phyloP scores from a whole-genome alignment of 2,329 filamentous ascomycete species.

The Pseudogymnoascus sp. region DNA sequence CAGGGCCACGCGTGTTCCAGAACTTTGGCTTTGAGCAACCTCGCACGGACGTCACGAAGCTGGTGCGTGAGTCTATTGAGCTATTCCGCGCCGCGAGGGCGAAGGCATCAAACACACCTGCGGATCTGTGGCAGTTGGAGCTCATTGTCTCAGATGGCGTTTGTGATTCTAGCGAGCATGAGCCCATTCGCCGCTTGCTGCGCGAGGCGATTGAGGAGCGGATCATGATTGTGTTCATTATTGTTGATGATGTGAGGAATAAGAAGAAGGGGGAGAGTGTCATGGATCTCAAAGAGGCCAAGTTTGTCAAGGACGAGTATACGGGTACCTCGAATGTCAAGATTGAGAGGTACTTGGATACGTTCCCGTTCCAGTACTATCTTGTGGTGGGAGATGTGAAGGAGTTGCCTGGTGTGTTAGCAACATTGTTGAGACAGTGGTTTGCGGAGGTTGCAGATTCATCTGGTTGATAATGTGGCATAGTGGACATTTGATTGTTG shows the following conservation, averaged over 20 bases:
- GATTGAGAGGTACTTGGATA: constrained; percentile 86
- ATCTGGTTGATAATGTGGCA: neutral
- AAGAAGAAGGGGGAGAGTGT: constrained; percentile 58
- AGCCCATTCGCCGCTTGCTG: constrained; percentile 71
- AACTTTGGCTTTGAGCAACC: constrained; percentile 79
- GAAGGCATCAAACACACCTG: constrained; percentile 39
- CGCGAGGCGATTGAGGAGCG: constrained; percentile 84
- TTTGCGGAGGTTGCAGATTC: constrained; percentile 59
- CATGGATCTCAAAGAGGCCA: constrained; percentile 78
- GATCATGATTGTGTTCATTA: constrained; percentile 97
- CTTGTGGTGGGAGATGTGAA: constrained; percentile 86
- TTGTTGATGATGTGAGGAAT: constrained; percentile 63
- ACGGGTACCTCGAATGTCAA: constrained; percentile 58
- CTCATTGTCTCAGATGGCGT: constrained; percentile 91
- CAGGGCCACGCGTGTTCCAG: constrained; percentile 75
- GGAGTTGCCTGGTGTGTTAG: constrained; percentile 82
- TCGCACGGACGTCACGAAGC: constrained; percentile 72
- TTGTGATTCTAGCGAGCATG: constrained; percentile 73
- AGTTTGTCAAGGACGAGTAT: constrained; percentile 60
- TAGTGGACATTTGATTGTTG: neutral
- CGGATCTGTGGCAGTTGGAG: constrained; percentile 89
- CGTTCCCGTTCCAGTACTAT: constrained; percentile 96
- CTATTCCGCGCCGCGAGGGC: constrained; percentile 69
- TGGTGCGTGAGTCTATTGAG: constrained; percentile 70
- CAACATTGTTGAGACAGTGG: constrained; percentile 87